A percentile compares a stretch with the other conserved stretches of the same genome.
These are phyloP conservation scores for Lichtheimia hyalospora DNA, from an alignment of 371 early-diverging fungal genomes.

Conservation along the genomic window DNA sequence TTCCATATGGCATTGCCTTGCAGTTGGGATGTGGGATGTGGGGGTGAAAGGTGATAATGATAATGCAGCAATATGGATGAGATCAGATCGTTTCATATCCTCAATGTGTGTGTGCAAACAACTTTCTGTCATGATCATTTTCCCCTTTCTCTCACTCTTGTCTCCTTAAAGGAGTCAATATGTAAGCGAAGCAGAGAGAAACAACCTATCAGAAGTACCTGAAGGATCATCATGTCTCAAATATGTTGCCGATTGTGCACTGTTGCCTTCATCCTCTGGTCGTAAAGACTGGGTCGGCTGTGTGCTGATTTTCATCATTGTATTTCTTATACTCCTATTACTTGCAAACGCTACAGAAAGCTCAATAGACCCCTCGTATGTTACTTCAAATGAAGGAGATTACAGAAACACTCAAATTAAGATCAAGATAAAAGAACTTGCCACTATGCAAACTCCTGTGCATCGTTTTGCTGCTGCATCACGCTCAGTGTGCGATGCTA, in stretches of 20 bases:
- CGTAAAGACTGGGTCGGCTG: not conserved
- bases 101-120: not conserved
- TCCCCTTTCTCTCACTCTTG: too few species aligned
- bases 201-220: slow-evolving; percentile 27
- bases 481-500: too few species aligned
- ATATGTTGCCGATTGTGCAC: slow-evolving; percentile 8
- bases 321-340: not conserved
- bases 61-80: too few species aligned
- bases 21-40: too few species aligned
- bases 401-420: slow-evolving; percentile 7
- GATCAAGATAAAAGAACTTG: slow-evolving; percentile 10
- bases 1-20: too few species aligned
- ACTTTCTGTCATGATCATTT: not conserved
- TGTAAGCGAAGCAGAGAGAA: not conserved
- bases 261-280: not conserved
- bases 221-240: slow-evolving; percentile 10
- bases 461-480: not conserved
- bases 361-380: too few species aligned
- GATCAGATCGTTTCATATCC: not conserved
- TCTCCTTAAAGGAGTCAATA: too few species aligned
- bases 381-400: too few species aligned
- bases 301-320: not conserved
- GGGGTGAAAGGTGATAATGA: too few species aligned
- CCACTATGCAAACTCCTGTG: not conserved
- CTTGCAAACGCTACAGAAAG: too few species aligned